Conservation (phyloP, 768 basidiomycete genomes). For the Mycena galericulata region DNA sequence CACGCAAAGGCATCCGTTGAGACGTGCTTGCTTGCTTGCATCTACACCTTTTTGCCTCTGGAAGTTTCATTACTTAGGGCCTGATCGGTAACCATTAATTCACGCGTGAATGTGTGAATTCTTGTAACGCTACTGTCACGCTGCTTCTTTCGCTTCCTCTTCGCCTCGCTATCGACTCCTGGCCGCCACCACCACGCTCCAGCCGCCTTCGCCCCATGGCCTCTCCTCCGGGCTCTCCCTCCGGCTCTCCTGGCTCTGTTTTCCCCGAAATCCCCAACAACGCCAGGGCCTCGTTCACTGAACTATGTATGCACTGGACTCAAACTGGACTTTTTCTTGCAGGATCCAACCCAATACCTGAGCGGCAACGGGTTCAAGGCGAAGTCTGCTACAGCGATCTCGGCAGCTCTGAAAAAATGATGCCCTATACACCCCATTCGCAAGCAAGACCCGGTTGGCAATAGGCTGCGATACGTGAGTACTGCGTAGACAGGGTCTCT, state of each 20-base stretch:
- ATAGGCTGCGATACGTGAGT: slow-evolving; percentile 1
- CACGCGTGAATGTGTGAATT: no score
- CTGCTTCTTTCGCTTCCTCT: not conserved
- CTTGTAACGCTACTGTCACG: slow-evolving; percentile 11
- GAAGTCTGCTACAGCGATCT: not conserved
- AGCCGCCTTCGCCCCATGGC: not conserved
- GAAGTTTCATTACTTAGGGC: no score
- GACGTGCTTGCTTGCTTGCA: no score
- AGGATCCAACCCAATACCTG: not conserved
- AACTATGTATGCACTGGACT: not conserved
- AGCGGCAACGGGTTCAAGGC: slow-evolving; percentile 11
- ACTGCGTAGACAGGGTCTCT: not conserved
- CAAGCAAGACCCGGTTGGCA: not conserved
- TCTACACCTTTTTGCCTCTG: no score
- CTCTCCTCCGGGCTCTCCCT: not conserved
- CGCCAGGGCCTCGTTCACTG: not conserved
- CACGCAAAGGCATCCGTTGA: no score
- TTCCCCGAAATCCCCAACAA: not conserved
- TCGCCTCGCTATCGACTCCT: slow-evolving; percentile 1
- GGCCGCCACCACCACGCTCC: not conserved
- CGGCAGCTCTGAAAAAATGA: not conserved
- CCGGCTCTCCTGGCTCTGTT: not conserved
- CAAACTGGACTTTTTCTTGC: not conserved
- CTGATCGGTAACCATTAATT: no score
- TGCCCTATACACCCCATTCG: not conserved